These are phyloP conservation scores for Psophocarpus tetragonolobus DNA, from an alignment of 306 rosid species.

Conservation along the genomic window DNA sequence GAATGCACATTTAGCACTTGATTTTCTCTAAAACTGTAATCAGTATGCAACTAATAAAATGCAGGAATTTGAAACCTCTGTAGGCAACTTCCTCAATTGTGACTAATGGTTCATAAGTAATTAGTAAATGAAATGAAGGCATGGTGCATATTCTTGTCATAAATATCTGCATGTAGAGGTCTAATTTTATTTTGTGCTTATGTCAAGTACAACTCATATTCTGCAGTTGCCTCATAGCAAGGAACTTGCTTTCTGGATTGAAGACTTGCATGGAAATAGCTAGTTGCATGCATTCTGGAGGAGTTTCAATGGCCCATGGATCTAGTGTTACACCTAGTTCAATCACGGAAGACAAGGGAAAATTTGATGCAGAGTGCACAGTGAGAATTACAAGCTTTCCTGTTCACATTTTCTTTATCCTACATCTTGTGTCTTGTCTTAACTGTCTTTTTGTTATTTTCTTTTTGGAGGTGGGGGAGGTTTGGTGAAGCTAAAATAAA, in stretches of 20 bases:
- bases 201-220: slow-evolving; percentile 33
- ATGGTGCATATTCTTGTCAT: slow-evolving; percentile 19
- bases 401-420: slow-evolving; percentile 3
- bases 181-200: slow-evolving; percentile 30
- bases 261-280: slow-evolving; percentile 86
- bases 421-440: slow-evolving; percentile 18
- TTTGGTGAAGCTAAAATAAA: slow-evolving; percentile 17
- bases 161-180: slow-evolving; percentile 7
- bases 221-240: slow-evolving; percentile 95
- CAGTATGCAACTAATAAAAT: not conserved
- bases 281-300: slow-evolving; percentile 76
- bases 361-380: slow-evolving; percentile 54
- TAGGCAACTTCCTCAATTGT: slow-evolving; percentile 4
- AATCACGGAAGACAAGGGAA: slow-evolving; percentile 56
- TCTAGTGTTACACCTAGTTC: slow-evolving; percentile 55
- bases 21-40: not conserved
- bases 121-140: slow-evolving; percentile 11
- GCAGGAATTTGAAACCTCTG: slow-evolving; percentile 16
- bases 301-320: slow-evolving; percentile 53
- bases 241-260: slow-evolving; percentile 94
- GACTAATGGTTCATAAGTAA: slow-evolving; percentile 8
- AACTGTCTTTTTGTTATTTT: slow-evolving; percentile 3
- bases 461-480: not conserved
- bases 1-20: not conserved
- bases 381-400: slow-evolving; percentile 48